Conservation (phyloP, 345 rosid species). For the Lepidium aucheri region DNA sequence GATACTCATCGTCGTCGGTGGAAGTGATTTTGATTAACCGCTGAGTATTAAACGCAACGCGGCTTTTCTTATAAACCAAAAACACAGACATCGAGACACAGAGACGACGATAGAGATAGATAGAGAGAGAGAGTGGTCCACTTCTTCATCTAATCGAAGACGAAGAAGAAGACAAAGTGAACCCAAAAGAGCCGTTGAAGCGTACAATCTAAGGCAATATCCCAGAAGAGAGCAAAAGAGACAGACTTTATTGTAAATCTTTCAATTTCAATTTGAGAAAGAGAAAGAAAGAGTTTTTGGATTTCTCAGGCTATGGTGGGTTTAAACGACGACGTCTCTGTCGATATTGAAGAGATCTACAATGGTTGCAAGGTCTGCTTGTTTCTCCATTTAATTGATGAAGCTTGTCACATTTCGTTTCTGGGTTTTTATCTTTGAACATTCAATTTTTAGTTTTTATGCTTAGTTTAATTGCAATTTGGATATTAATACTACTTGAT, state of each 20-base stretch:
- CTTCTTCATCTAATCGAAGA: constrained; percentile 4
- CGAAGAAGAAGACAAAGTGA: constrained; percentile 15
- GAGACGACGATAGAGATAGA: not conserved
- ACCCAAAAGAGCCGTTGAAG: constrained; percentile 30
- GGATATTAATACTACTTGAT: not conserved
- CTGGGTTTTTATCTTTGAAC: not conserved
- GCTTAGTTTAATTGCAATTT: not conserved
- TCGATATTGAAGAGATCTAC: constrained; percentile 74
- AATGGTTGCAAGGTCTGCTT: constrained; percentile 67
- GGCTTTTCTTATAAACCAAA: constrained; percentile 9
- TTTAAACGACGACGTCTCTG: constrained; percentile 48
- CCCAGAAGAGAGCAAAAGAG: not conserved
- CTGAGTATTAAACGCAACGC: constrained; percentile 22
- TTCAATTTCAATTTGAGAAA: not conserved
- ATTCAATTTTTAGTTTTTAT: not conserved
- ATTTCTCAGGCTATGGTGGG: constrained; percentile 42
- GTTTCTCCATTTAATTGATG: not conserved
- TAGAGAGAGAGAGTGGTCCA: constrained; percentile 14
- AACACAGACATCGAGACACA: constrained; percentile 26
- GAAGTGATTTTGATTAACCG: constrained; percentile 14
- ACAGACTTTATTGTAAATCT: not conserved
- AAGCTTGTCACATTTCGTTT: not conserved
- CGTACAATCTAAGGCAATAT: constrained; percentile 12
- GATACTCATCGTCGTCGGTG: constrained; percentile 26
- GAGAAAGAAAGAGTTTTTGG: constrained; percentile 1